Evolutionary conservation across 2,329 filamentous ascomycete genomes (phyloP), one percentile per base, ranked within the genome.

Genomic region (Colletotrichum cuscutae): DNA sequence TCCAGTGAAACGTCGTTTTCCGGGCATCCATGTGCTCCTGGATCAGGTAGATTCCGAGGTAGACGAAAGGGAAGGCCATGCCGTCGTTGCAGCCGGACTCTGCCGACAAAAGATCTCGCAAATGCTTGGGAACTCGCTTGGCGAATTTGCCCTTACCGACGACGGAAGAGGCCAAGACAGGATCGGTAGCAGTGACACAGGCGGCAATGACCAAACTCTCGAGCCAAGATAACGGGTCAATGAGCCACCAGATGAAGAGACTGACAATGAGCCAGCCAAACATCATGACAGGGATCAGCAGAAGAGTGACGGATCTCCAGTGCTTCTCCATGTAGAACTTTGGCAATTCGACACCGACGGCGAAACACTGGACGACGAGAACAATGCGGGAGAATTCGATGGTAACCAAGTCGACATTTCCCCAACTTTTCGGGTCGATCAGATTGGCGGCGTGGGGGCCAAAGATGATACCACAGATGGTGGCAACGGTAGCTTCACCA

Each of bases 81-180:
- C 97, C 97, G 82, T 99, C 97, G 88, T 99, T 99, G 85, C 97
- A 99, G 35, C 97, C 97, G 8, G 97, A 99, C 84, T 99, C 97
- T 69, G 95, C 95, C 5, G 97, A 99, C 13, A 99, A 87, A 64
- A 99, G 81, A 84, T 99, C 97, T 87, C 97, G 90, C 84, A 99
- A 86, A 91, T 99, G 97, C 86, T 98, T 98, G 26, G 97, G 97
- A 5, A 99, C 95, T 75, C 97, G 92, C 85, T 98, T 98, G 46
- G 97, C 96, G 79, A 99, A 99, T 83, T 99, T 99, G 79, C 97
- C 97, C 86, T 98, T 99, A 81, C 97, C 97, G 65, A 99, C 97
- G 67, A 99, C 97, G 19, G 97, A 99, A 15, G 97, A 98, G 32
- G 97, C 97, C 79, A 99, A 86, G 76, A 99, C 97, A 68, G 97